Evolutionary conservation across 345 rosid species (phyloP).

Genomic region (Triadica sebifera): DNA sequence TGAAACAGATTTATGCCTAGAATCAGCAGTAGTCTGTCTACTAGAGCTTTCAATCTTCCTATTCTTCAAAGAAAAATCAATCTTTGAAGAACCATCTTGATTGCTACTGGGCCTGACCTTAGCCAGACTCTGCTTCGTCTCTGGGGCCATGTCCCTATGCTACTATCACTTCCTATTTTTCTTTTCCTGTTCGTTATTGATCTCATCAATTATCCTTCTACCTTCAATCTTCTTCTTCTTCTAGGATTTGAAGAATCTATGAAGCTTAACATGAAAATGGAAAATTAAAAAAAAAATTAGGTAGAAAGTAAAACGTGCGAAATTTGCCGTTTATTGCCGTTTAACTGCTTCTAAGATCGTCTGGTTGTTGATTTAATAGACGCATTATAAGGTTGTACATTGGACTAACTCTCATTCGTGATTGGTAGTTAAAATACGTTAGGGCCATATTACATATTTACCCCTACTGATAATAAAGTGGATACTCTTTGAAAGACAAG

Average conservation of each 20-base stretch:
- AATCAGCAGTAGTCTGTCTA: conserved; percentile 35
- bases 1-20: conserved; percentile 47
- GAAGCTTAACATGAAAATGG: background rate
- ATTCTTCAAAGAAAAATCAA: conserved; percentile 37
- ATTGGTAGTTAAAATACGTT: background rate
- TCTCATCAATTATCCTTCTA: background rate
- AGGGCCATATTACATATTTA: background rate
- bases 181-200: background rate
- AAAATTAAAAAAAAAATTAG: background rate
- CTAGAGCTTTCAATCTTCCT: conserved; percentile 54
- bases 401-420: background rate
- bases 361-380: background rate
- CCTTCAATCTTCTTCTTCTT: conserved; percentile 4
- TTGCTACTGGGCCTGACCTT: conserved; percentile 38
- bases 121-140: conserved; percentile 39
- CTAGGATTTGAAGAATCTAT: conserved; percentile 9
- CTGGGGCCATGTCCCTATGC: conserved; percentile 43
- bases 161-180: background rate
- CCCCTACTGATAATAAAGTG: conserved; percentile 6
- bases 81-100: conserved; percentile 49
- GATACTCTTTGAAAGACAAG: background rate
- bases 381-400: background rate
- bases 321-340: conserved; percentile 19
- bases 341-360: conserved; percentile 22
- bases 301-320: conserved; percentile 5